These are phyloP conservation scores for Colletotrichum lupini DNA, from an alignment of 2,329 filamentous ascomycete species.

Conservation along the genomic window DNA sequence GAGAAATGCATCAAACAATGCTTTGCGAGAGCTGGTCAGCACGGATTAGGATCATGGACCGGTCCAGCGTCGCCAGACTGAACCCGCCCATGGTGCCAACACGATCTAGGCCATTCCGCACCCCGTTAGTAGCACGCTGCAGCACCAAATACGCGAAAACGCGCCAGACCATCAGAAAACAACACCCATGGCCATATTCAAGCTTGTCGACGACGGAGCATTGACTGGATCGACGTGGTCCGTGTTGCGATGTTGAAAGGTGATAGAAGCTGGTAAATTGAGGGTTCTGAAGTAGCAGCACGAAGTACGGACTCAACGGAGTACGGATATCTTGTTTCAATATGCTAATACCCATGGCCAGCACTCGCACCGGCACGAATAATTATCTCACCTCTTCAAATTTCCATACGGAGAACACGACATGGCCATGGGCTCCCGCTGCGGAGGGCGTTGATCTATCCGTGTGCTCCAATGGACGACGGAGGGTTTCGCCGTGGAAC, in stretches of 20 bases:
- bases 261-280: slow-evolving; percentile 5
- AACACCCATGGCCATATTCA: slow-evolving; percentile 1
- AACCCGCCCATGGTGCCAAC: not conserved
- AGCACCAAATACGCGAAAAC: not conserved
- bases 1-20: not conserved
- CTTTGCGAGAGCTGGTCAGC: not conserved
- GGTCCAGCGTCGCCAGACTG: not conserved
- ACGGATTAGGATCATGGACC: slow-evolving; percentile 14
- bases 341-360: not conserved
- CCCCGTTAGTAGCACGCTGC: not conserved
- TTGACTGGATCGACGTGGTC: not conserved
- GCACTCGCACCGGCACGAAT: not conserved
- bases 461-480: not conserved
- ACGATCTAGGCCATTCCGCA: not conserved
- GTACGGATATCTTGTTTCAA: not conserved
- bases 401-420: not conserved
- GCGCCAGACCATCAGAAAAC: not conserved
- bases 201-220: not conserved
- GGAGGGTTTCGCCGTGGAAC: slow-evolving; percentile 21
- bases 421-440: slow-evolving; percentile 5
- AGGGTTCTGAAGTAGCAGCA: slow-evolving; percentile 9
- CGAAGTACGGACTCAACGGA: not conserved
- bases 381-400: not conserved
- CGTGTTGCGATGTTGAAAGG: not conserved
- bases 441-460: slow-evolving; percentile 26